phyloP scores from a whole-genome alignment of 805 yeast genomes.

The Cyberlindnera maclurae region DNA sequence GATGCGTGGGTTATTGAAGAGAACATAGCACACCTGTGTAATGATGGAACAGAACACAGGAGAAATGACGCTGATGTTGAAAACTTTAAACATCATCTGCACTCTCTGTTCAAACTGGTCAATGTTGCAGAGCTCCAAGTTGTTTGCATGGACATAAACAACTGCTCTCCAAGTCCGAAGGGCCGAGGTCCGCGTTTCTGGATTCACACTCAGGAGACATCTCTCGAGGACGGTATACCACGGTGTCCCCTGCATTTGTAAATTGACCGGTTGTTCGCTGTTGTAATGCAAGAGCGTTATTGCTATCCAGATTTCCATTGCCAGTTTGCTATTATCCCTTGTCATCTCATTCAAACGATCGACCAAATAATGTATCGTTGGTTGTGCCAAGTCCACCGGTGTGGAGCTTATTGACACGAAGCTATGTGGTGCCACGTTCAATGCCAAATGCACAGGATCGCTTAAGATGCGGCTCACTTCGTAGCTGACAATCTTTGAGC shows the following conservation, averaged over 20 bases:
- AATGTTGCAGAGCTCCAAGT: neutral
- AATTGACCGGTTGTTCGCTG: conserved; percentile 4
- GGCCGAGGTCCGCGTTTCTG: conserved; percentile 5
- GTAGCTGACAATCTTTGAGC: conserved; percentile 15
- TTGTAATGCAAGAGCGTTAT: conserved; percentile 13
- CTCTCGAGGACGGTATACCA: conserved; percentile 5
- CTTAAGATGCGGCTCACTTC: conserved; percentile 10
- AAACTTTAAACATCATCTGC: conserved; percentile 7
- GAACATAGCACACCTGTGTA: conserved; percentile 4
- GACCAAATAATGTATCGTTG: conserved; percentile 5
- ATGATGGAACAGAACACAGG: conserved; percentile 1
- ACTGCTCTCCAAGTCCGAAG: conserved; percentile 15
- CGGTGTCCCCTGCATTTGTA: neutral
- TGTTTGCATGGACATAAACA: conserved; percentile 6
- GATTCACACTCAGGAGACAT: conserved; percentile 1
- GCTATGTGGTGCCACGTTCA: conserved; percentile 7
- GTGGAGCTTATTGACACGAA: conserved; percentile 7
- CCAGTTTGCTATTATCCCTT: conserved; percentile 3
- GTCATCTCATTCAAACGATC: conserved; percentile 4
- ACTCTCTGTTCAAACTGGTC: neutral
- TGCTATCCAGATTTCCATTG: conserved; percentile 20
- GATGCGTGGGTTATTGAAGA: conserved; percentile 6
- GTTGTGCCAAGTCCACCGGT: conserved; percentile 8
- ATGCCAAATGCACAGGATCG: conserved; percentile 5
- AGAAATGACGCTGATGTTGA: neutral